Evolutionary conservation across 371 early-diverging fungal genomes (phyloP).

Genomic region (Amoeboaphelidium protococcarum): DNA sequence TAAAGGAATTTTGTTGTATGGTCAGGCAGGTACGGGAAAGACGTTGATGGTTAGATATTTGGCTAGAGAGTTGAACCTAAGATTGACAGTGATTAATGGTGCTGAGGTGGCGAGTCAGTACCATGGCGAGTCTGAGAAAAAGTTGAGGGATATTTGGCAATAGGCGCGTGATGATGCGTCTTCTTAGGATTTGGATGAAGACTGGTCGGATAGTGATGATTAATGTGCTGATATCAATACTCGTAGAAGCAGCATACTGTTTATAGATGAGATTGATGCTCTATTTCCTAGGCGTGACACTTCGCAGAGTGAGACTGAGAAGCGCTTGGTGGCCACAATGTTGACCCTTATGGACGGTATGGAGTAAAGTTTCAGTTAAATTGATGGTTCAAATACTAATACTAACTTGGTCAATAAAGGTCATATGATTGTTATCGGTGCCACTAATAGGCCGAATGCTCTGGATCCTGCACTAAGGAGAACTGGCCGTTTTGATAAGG

Average conservation of each 20-base stretch:
- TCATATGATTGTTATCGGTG: constrained; percentile 66
- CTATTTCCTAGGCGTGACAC: constrained; percentile 61
- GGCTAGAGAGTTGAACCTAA: constrained; percentile 68
- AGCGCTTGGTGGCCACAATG: constrained; percentile 84
- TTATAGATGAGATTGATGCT: constrained; percentile 73
- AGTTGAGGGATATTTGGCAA: constrained; percentile 76
- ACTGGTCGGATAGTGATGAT: constrained; percentile 14
- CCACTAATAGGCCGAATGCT: constrained; percentile 85
- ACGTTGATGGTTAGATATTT: constrained; percentile 81
- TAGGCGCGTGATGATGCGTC: constrained; percentile 65
- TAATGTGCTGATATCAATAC: constrained; percentile 49
- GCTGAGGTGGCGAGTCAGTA: constrained; percentile 78
- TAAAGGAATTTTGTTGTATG: constrained; percentile 61
- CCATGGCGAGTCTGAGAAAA: constrained; percentile 89
- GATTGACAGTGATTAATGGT: constrained; percentile 55
- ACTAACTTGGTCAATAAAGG: constrained; percentile 16
- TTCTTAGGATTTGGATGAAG: constrained; percentile 19
- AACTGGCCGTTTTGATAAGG: constrained; percentile 91
- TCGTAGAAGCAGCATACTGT: constrained; percentile 68
- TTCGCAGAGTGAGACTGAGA: constrained; percentile 47
- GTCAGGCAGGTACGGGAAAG: constrained; percentile 68
- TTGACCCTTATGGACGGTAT: constrained; percentile 91
- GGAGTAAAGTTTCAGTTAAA: constrained; percentile 13
- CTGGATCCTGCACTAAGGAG: constrained; percentile 88
- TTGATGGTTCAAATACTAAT: not conserved